Percentiles rank a stretch among this genome's conserved stretches.
Evolutionary conservation across 306 rosid species (phyloP).

Genomic region (Erythrophleum fordii): DNA sequence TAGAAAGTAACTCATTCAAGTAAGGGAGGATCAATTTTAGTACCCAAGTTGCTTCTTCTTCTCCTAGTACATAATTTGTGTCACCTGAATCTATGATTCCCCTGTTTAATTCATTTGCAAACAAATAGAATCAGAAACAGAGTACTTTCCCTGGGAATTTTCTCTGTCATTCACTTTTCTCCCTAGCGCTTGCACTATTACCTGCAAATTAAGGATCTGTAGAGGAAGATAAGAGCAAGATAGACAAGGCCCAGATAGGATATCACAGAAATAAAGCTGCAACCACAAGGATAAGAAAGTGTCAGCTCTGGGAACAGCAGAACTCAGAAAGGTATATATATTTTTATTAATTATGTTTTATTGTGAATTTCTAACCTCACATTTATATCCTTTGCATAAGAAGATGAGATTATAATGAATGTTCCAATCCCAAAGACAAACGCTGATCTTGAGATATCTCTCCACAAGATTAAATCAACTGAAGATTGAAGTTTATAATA

Average conservation of each 20-base stretch:
- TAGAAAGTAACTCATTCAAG: conserved; percentile 70
- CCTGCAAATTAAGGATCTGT: conserved; percentile 79
- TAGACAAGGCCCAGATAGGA: conserved; percentile 79
- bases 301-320: conserved; percentile 28
- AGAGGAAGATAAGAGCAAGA: conserved; percentile 78
- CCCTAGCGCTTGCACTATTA: conserved; percentile 32
- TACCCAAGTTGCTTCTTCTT: conserved; percentile 85
- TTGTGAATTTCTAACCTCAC: conserved; percentile 60
- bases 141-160: background rate
- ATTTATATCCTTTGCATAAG: conserved; percentile 70
- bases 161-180: conserved; percentile 13
- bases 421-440: conserved; percentile 80
- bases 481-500: conserved; percentile 19
- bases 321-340: background rate
- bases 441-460: conserved; percentile 80
- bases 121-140: conserved; percentile 38
- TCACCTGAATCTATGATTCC: conserved; percentile 58
- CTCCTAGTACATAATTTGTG: conserved; percentile 64
- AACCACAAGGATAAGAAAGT: conserved; percentile 19
- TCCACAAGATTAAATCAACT: conserved; percentile 96
- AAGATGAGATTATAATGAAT: conserved; percentile 66
- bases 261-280: conserved; percentile 79
- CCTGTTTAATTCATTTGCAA: conserved; percentile 42
- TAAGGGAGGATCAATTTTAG: conserved; percentile 72
- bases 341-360: background rate